Base-by-base conservation (phyloP, 345 rosid species). In the Moricandia moricandioides region DNA sequence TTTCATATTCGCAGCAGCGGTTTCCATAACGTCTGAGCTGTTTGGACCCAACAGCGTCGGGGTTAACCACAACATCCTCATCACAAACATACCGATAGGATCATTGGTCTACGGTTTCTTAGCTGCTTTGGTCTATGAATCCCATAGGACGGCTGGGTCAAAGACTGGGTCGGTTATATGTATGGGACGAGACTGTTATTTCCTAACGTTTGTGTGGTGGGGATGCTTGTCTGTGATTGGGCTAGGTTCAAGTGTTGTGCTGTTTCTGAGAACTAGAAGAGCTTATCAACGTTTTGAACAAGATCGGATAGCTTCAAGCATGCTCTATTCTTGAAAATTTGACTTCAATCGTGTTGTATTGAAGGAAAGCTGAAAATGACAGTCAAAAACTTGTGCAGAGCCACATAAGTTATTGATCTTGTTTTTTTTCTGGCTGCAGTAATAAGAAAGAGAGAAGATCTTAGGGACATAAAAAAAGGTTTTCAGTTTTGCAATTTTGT, bases 1-100 rank as follows among this genome's bases (percentile, higher is more conserved):
- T 4, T 94, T 94, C 87, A 88, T 94, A 72, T 94, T 94, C 59
- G 96, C 98, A 1, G 93, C 93, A 1, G 97, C 98, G 0, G 97
- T 94, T 74, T 90, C 98, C 3, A 78, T 94, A 2, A 94, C 98
- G 11, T 91, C 98, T 0, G 97, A 94, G 80, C 85, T 94, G 1
- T 94, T 94, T 57, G 98, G 98, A 47, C 96, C 96, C 0, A 91
- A 91, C 39, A 89, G 96, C 31, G 82, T 91, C 0, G 96, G 98
- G 2, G 93, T 94, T 54, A 94, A 94, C 79, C 98, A 94, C 86
- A 94, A 94, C 86, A 91, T 94, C 80, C 82, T 94, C 14, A 94
- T 94, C 78, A 91, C 98, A 76, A 94, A 94, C 67, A 94, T 94
- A 49, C 97, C 97, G 1, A 54, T 94, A 0, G 98, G 98, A 1